These are phyloP conservation scores for Solanum sparsipilum DNA, from an alignment of 257 asterid species.

Conservation along the genomic window DNA sequence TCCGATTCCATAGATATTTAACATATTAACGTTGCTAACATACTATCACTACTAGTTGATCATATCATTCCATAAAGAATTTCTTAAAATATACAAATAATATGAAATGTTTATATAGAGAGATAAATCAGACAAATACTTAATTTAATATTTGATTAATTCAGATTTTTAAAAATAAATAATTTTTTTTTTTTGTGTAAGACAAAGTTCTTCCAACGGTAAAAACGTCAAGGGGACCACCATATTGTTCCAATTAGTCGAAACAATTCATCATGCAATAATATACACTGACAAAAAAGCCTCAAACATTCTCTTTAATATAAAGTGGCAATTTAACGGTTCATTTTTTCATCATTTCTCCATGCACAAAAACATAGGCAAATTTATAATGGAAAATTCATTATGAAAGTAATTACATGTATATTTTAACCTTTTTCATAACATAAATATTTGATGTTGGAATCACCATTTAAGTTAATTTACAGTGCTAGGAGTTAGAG, in stretches of 20 bases:
- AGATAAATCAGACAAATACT: neutral
- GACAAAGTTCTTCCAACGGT: neutral
- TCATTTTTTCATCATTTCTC: neutral
- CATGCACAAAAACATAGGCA: neutral
- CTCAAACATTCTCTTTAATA: neutral
- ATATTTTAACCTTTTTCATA: neutral
- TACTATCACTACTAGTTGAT: neutral
- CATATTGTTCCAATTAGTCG: neutral
- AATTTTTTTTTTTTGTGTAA: neutral
- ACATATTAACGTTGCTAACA: too few relatives aligned
- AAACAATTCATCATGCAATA: neutral
- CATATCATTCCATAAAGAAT: neutral
- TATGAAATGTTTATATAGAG: neutral
- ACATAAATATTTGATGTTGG: too few relatives aligned
- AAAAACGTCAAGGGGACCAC: neutral
- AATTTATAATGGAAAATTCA: neutral
- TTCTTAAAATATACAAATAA: neutral
- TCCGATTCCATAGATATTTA: too few relatives aligned
- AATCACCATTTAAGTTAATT: too few relatives aligned
- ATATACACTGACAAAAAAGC: neutral
- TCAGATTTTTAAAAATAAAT: neutral
- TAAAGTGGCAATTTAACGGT: neutral
- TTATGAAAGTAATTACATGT: neutral
- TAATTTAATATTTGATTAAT: neutral
- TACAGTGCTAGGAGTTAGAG: fast-evolving